phyloP scores from a whole-genome alignment of 805 yeast genomes.

The Wickerhamiella qilinensis region DNA sequence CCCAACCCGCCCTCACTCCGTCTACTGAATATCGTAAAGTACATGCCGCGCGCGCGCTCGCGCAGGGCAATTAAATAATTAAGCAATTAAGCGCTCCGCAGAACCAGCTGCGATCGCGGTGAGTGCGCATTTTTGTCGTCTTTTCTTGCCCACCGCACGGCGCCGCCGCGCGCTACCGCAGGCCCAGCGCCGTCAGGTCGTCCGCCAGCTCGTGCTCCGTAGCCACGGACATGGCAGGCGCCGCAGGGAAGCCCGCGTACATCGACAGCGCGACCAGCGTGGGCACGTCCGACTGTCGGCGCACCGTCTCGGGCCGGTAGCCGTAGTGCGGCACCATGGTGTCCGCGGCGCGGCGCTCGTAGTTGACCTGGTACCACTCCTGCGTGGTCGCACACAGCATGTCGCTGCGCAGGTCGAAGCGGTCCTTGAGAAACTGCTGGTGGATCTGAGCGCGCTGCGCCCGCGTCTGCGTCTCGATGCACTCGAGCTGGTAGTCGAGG shows the following conservation, averaged over 20 bases:
- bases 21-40: too few relatives aligned
- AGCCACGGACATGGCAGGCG: conserved; percentile 52
- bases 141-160: not conserved
- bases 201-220: conserved; percentile 55
- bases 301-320: conserved; percentile 31
- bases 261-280: conserved; percentile 48
- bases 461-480: conserved; percentile 65
- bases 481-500: conserved; percentile 51
- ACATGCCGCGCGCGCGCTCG: too few relatives aligned
- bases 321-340: conserved; percentile 33
- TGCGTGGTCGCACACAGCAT: conserved; percentile 62
- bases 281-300: conserved; percentile 60
- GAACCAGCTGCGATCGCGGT: too few relatives aligned
- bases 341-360: conserved; percentile 74
- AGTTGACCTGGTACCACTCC: conserved; percentile 81
- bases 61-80: not conserved
- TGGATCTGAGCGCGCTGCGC: conserved; percentile 69
- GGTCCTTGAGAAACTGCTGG: conserved; percentile 59
- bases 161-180: conserved; percentile 5
- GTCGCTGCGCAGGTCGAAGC: conserved; percentile 47
- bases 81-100: not conserved
- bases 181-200: conserved; percentile 56
- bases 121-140: too few relatives aligned
- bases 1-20: too few relatives aligned
- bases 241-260: conserved; percentile 67